Conservation (phyloP, 2,329 filamentous ascomycete species). For the Alternaria triticina region DNA sequence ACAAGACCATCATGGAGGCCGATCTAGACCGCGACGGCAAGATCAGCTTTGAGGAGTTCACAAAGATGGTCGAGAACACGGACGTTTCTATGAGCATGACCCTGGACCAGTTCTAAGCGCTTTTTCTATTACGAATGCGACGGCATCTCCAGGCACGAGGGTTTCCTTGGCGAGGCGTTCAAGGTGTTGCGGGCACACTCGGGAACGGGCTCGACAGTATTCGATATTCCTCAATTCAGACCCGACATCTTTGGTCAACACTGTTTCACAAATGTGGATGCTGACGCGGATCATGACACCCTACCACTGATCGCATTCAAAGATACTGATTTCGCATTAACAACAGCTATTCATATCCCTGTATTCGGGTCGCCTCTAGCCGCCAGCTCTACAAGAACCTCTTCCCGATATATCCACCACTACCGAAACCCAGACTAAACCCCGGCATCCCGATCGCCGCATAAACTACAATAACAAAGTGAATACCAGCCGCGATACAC, state of each 20-base stretch:
- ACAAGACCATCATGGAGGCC: slow-evolving; percentile 99
- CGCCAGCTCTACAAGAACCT: background rate
- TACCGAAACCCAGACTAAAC: background rate
- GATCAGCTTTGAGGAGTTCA: slow-evolving; percentile 99
- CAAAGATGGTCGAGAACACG: slow-evolving; percentile 97
- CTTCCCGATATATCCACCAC: background rate
- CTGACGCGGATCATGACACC: background rate
- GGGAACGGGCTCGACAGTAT: slow-evolving; percentile 29
- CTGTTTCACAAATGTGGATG: background rate
- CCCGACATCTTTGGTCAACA: background rate
- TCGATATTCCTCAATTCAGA: slow-evolving; percentile 38
- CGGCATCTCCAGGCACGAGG: slow-evolving; percentile 23
- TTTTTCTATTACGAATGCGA: slow-evolving; percentile 17
- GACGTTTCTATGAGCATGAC: slow-evolving; percentile 74
- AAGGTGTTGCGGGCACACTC: slow-evolving; percentile 29
- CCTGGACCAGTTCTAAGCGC: slow-evolving; percentile 58
- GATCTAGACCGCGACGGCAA: slow-evolving; percentile 95
- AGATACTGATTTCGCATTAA: background rate
- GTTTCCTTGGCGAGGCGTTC: slow-evolving; percentile 45
- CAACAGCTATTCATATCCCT: background rate
- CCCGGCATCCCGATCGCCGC: slow-evolving; percentile 4
- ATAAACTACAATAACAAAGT: slow-evolving; percentile 4
- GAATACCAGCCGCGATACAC: slow-evolving; percentile 9
- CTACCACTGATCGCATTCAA: background rate
- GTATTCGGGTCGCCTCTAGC: background rate